These are phyloP conservation scores for Phytophthora lateralis DNA, from an alignment of 352 stramenopile species.

Conservation along the genomic window DNA sequence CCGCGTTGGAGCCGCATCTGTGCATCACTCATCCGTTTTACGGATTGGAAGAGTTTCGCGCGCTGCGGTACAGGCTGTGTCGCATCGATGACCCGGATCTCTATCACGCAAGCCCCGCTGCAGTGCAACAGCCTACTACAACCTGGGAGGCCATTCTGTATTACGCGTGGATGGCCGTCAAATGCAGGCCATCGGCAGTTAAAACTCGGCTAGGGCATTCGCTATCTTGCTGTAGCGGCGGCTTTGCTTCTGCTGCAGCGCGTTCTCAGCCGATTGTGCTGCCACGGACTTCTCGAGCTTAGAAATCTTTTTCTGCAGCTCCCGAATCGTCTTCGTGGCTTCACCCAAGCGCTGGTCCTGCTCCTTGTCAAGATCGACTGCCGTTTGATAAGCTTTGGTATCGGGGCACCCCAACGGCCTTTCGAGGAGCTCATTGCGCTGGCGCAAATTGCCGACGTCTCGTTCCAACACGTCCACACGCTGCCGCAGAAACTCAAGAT, in stretches of 20 bases:
- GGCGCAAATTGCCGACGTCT: constrained; percentile 20
- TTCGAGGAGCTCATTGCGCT: constrained; percentile 16
- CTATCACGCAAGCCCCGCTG: constrained; percentile 5
- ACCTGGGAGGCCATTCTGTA: too few species aligned
- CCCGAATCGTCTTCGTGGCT: neutral
- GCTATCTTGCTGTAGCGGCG: constrained; percentile 10
- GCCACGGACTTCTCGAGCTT: constrained; percentile 21
- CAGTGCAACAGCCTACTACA: too few species aligned
- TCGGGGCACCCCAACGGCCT: neutral
- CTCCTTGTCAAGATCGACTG: neutral
- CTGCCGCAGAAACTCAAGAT: constrained; percentile 9
- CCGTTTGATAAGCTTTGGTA: too few species aligned
- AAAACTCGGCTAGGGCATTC: constrained; percentile 13
- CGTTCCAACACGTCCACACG: constrained; percentile 33
- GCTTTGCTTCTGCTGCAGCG: constrained; percentile 13
- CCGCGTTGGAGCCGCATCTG: constrained; percentile 16
- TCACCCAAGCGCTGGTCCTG: constrained; percentile 6
- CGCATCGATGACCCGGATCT: constrained; percentile 19
- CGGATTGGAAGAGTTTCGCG: constrained; percentile 30
- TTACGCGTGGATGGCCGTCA: constrained; percentile 3
- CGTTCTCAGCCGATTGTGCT: constrained; percentile 8
- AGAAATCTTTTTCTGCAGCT: constrained; percentile 18
- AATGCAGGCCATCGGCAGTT: neutral
- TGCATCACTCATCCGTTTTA: constrained; percentile 26
- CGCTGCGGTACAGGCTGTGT: constrained; percentile 19